Conservation (phyloP, 495 filamentous ascomycete genomes). For the Cetradonia linearis region DNA sequence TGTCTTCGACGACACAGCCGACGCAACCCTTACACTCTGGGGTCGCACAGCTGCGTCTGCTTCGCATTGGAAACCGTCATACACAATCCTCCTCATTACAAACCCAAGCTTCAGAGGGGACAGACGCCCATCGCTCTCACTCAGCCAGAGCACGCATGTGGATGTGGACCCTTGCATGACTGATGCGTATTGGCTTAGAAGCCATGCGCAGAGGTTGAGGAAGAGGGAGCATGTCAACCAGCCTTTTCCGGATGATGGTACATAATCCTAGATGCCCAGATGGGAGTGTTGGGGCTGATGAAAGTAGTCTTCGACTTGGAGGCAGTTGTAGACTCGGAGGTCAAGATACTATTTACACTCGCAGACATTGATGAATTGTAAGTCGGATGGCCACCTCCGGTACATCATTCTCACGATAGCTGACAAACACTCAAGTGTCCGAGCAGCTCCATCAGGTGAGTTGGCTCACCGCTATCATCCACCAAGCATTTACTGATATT, state of each 20-base stretch:
- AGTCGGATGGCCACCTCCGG: no score
- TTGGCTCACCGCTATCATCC: neutral
- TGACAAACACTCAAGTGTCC: slow-evolving; percentile 22
- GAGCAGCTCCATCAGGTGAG: slow-evolving; percentile 34
- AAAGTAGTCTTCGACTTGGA: slow-evolving; percentile 41
- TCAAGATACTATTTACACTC: slow-evolving; percentile 45
- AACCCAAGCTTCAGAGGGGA: slow-evolving; percentile 38
- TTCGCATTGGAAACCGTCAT: slow-evolving; percentile 40
- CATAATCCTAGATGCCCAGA: neutral
- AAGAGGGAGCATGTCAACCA: slow-evolving; percentile 46
- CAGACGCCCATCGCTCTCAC: slow-evolving; percentile 31
- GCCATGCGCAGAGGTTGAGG: slow-evolving; percentile 38
- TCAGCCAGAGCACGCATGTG: slow-evolving; percentile 40
- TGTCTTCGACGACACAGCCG: slow-evolving; percentile 51
- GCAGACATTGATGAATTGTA: slow-evolving; percentile 52
- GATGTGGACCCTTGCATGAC: slow-evolving; percentile 48
- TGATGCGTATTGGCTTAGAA: slow-evolving; percentile 49
- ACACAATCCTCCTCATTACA: slow-evolving; percentile 48
- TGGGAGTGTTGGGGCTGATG: slow-evolving; percentile 3
- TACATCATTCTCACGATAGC: slow-evolving; percentile 1
- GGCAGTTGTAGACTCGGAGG: slow-evolving; percentile 32
- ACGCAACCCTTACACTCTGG: slow-evolving; percentile 46
- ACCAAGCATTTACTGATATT: neutral
- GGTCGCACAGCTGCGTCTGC: slow-evolving; percentile 39
- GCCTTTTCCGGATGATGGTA: slow-evolving; percentile 39